Evolutionary conservation across 768 basidiomycete genomes (phyloP).

Genomic region (Multifurca ochricompacta): DNA sequence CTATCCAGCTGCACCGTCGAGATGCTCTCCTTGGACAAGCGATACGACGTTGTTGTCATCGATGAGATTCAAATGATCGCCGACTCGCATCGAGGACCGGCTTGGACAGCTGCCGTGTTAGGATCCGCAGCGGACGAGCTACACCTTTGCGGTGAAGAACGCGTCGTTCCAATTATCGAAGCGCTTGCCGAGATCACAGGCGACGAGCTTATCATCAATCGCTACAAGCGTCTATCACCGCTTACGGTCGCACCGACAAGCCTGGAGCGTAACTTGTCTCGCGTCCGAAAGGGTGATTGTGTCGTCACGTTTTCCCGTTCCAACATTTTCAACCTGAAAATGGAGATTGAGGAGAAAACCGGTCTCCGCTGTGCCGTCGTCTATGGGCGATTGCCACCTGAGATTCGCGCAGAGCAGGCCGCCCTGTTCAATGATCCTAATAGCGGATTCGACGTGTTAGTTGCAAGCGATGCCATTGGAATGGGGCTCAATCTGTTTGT

Average conservation of each 20-base stretch:
- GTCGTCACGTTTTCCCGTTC: constrained; percentile 77
- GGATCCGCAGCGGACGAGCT: constrained; percentile 71
- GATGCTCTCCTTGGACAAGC: constrained; percentile 51
- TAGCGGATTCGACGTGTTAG: constrained; percentile 81
- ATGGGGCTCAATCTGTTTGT: constrained; percentile 96
- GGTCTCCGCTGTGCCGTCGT: constrained; percentile 83
- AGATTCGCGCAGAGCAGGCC: constrained; percentile 88
- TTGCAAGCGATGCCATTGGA: constrained; percentile 92
- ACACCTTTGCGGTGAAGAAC: constrained; percentile 94
- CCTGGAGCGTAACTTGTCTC: constrained; percentile 50
- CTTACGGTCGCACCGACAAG: constrained; percentile 60
- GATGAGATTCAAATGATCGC: constrained; percentile 97
- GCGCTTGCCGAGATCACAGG: constrained; percentile 65
- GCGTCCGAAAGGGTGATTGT: constrained; percentile 78
- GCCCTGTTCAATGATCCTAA: constrained; percentile 80
- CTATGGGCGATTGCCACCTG: constrained; percentile 88
- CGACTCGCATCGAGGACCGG: constrained; percentile 66
- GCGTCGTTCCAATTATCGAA: constrained; percentile 74
- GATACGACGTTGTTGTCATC: constrained; percentile 77
- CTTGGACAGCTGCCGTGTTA: constrained; percentile 79
- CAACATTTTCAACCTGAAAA: constrained; percentile 71
- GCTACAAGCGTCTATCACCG: constrained; percentile 86
- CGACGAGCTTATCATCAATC: constrained; percentile 71
- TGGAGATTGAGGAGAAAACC: constrained; percentile 58
- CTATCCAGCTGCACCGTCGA: constrained; percentile 88